Evolutionary conservation across 345 rosid species (phyloP), one percentile per base, ranked within the genome.

Genomic region (Eucalyptus curtisii): DNA sequence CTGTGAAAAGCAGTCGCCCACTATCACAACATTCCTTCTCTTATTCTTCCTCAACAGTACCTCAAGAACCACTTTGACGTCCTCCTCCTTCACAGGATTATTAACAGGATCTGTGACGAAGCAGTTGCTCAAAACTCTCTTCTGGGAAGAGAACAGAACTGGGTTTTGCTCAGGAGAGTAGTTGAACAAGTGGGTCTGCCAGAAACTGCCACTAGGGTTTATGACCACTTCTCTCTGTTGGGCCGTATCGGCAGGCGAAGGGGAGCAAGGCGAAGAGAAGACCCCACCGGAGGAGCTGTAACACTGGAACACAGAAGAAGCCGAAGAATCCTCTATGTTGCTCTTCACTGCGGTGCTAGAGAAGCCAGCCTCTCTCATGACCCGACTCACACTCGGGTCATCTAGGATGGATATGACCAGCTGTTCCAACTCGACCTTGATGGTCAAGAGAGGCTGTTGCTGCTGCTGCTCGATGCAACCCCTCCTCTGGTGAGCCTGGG

Each of bases 331-430:
- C 53, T 96, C 99, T 17, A 97, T 92, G 86, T 93, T 94, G 91
- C 86, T 95, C 88, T 96, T 97, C 13, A 96, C 97, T 24, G 95
- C 92, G 86, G 96, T 95, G 90, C 98, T 96, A 61, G 97, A 95
- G 89, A 97, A 94, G 3, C 99, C 99, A 86, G 99, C 99, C 91
- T 97, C 99, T 88, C 96, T 94, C 98, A 97, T 96, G 90, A 96
- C 98, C 92, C 99, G 92, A 87, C 98, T 95, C 80, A 96, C 98
- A 90, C 97, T 94, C 45, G 98, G 98, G 89, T 96, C 98, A 92
- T 96, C 98, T 6, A 96, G 89, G 80, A 96, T 96, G 37, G 98
- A 96, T 30, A 95, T 88, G 44, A 94, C 91, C 12, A 96, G 93
- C 93, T 95, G 98, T 66, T 95, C 97, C 66, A 95, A 90, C 96